These are phyloP conservation scores for Salix brachista DNA, from an alignment of 345 rosid species.

Conservation along the genomic window DNA sequence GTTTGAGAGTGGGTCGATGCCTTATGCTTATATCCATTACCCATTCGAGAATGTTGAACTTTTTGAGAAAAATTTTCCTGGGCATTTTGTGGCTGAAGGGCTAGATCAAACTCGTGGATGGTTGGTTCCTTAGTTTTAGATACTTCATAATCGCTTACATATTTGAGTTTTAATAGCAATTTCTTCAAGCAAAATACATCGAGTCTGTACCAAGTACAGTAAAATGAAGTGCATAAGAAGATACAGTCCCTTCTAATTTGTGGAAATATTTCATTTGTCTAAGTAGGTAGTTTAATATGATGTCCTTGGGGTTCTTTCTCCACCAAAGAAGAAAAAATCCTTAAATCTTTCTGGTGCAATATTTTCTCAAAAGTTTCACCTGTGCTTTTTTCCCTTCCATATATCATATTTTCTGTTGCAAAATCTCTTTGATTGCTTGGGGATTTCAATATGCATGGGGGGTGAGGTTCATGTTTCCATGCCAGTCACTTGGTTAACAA, in stretches of 20 bases:
- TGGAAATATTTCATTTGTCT: neutral
- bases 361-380: neutral
- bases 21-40: constrained; percentile 96
- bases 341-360: neutral
- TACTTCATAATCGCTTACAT: neutral
- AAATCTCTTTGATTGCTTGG: neutral
- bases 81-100: constrained; percentile 98
- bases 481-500: neutral
- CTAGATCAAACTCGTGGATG: constrained; percentile 99
- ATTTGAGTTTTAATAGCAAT: neutral
- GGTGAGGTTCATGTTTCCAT: neutral
- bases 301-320: neutral
- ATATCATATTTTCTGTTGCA: neutral
- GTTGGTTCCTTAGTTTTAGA: constrained; percentile 41
- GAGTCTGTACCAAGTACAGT: neutral
- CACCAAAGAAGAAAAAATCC: neutral
- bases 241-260: neutral
- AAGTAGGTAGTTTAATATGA: no score
- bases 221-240: neutral
- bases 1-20: constrained; percentile 99
- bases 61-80: constrained; percentile 93
- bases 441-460: neutral
- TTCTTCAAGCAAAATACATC: neutral
- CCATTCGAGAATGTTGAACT: constrained; percentile 92
- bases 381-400: neutral